Conservation (phyloP, 192 early-diverging fungal species). For the Haplosporangium gracile region DNA sequence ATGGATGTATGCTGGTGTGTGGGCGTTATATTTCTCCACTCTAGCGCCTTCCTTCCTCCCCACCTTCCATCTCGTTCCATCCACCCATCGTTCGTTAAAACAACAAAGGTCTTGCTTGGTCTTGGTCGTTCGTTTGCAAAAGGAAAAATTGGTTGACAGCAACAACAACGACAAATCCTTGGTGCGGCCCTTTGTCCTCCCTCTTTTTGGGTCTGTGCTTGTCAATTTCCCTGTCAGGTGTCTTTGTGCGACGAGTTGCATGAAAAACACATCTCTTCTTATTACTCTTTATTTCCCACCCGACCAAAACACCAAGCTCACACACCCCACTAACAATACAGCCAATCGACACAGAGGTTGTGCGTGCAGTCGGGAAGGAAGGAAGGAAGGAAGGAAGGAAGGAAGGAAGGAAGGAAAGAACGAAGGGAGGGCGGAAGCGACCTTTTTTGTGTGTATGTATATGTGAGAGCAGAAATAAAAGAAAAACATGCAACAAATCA, state of each 20-base stretch:
- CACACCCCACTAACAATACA: not conserved
- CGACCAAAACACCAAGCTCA: constrained; percentile 1
- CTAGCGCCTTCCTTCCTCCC: not conserved
- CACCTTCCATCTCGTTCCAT: constrained; percentile 1
- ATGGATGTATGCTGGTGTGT: not conserved
- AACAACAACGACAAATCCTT: not conserved
- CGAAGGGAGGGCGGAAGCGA: not conserved
- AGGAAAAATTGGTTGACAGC: not conserved
- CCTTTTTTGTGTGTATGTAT: not conserved
- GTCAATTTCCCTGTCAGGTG: not conserved
- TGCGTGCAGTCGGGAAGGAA: not conserved
- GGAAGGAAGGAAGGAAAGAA: too few relatives aligned
- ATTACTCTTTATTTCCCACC: not conserved
- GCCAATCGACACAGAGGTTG: not conserved
- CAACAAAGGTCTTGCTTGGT: not conserved
- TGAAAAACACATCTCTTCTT: not conserved
- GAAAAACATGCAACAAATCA: not conserved
- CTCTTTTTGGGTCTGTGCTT: constrained; percentile 2
- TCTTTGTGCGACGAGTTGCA: constrained; percentile 5
- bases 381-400: not conserved
- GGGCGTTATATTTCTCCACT: not conserved
- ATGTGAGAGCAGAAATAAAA: constrained; percentile 1
- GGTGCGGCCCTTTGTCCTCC: not conserved
- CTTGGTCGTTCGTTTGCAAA: not conserved
- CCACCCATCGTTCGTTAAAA: not conserved